Conservation (phyloP, 305 asterid genomes). For the Plantago lanceolata region DNA sequence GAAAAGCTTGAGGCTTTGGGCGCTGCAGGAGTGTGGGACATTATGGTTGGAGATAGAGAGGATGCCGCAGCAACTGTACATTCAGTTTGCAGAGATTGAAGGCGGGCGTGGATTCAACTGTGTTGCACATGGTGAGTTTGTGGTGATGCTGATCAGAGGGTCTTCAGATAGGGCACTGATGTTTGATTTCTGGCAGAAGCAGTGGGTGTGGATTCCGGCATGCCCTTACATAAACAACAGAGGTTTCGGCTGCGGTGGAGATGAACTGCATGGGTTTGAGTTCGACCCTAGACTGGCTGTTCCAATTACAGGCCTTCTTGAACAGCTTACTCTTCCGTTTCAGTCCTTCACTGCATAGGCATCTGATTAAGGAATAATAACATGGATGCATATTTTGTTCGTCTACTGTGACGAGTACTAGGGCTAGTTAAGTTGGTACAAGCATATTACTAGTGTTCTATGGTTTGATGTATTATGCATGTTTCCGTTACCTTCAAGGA, state of each 20-base stretch:
- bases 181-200: conserved; percentile 56
- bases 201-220: conserved; percentile 79
- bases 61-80: conserved; percentile 90
- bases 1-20: conserved; percentile 74
- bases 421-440: no score
- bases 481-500: neutral
- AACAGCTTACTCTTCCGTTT: conserved; percentile 73
- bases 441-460: no score
- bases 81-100: conserved; percentile 63
- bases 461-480: neutral
- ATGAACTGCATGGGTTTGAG: conserved; percentile 69
- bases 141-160: conserved; percentile 46
- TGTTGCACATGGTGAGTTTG: conserved; percentile 65
- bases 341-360: conserved; percentile 39
- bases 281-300: conserved; percentile 67
- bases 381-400: neutral
- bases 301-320: conserved; percentile 73
- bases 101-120: conserved; percentile 61
- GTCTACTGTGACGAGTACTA: no score
- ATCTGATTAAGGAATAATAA: no score
- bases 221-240: conserved; percentile 42
- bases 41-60: conserved; percentile 85
- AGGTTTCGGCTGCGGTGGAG: conserved; percentile 9
- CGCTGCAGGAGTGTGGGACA: conserved; percentile 55
- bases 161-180: conserved; percentile 49